phyloP scores from a whole-genome alignment of 495 filamentous ascomycete species.

The Aspergillus saccharolyticus region DNA sequence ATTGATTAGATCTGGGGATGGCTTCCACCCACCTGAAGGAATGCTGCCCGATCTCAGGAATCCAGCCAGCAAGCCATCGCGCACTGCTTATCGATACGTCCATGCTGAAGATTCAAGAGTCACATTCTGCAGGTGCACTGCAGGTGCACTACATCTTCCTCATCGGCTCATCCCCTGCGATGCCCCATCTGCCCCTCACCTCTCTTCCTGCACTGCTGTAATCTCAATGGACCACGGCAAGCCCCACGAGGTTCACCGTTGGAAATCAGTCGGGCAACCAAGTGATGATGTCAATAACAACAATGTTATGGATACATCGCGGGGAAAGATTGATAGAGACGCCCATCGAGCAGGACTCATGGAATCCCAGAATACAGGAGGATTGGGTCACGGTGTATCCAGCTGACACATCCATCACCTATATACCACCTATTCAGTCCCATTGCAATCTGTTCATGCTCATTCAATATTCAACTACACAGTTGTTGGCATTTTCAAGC shows the following conservation, averaged over 20 bases:
- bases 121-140: neutral
- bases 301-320: neutral
- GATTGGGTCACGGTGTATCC: neutral
- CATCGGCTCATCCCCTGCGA: neutral
- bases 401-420: neutral
- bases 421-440: neutral
- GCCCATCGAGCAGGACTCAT: neutral
- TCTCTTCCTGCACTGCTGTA: neutral
- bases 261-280: neutral
- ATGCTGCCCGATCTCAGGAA: conserved; percentile 4
- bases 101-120: neutral
- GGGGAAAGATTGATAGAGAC: neutral
- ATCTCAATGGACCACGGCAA: neutral
- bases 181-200: neutral
- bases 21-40: neutral
- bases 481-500: too few species aligned
- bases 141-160: neutral
- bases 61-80: neutral
- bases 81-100: conserved; percentile 2
- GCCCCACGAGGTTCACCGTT: neutral
- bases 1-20: conserved; percentile 2
- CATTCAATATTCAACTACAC: neutral
- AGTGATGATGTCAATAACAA: neutral
- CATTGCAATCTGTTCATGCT: neutral
- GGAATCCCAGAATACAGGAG: neutral